Conservation (phyloP, 2,329 filamentous ascomycete genomes). For the Trichoderma atroviride region DNA sequence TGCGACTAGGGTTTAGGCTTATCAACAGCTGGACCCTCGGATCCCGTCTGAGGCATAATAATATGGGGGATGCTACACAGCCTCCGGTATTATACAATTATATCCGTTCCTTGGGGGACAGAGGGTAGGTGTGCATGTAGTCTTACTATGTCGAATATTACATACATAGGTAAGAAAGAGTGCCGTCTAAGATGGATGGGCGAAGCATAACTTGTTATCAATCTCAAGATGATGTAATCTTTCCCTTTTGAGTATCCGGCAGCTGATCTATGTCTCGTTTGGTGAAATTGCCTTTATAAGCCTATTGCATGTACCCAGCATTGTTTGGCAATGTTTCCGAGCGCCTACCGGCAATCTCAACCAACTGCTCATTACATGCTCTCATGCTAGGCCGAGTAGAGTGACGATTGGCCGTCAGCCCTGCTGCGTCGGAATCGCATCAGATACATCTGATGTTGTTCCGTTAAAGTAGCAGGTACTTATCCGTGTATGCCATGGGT, state of each 20-base stretch:
- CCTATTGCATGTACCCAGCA: not conserved
- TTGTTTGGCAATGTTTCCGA: not conserved
- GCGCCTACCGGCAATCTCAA: not conserved
- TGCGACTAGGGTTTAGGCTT: constrained; percentile 2
- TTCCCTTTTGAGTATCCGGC: not conserved
- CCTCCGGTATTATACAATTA: not conserved
- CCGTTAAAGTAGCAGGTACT: not conserved
- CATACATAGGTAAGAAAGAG: not conserved
- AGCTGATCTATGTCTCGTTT: not conserved
- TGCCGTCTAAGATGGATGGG: not conserved
- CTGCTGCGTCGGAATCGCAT: not conserved
- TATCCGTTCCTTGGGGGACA: not conserved
- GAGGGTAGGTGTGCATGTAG: not conserved
- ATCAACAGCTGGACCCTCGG: not conserved
- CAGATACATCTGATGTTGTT: not conserved
- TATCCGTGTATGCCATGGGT: not conserved
- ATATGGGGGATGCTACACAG: not conserved
- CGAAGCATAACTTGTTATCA: not conserved
- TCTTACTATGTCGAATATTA: not conserved
- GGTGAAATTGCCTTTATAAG: not conserved
- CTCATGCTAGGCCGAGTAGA: not conserved
- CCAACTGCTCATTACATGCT: not conserved
- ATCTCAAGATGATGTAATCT: not conserved
- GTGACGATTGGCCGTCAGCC: not conserved
- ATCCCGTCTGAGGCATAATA: not conserved